These are phyloP conservation scores for Nicotiana rustica DNA, from an alignment of 305 asterid species.

Conservation along the genomic window DNA sequence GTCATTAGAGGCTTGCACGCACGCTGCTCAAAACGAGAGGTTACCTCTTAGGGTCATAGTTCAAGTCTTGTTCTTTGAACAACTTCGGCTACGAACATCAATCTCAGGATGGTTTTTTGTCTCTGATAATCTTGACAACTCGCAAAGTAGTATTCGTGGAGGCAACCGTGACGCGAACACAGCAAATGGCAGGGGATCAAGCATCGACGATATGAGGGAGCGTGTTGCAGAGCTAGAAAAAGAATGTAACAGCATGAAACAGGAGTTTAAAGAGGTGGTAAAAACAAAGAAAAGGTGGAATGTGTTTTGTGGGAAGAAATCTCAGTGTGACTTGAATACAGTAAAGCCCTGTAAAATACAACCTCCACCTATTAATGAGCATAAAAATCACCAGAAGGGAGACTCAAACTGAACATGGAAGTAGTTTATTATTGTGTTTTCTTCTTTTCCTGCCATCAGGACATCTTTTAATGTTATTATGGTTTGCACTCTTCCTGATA, in stretches of 20 bases:
- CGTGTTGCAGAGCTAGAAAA: constrained; percentile 78
- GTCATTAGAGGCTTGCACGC: constrained; percentile 88
- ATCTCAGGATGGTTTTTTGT: constrained; percentile 88
- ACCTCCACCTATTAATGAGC: background rate
- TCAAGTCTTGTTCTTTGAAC: constrained; percentile 89
- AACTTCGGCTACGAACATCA: constrained; percentile 83
- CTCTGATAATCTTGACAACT: constrained; percentile 70
- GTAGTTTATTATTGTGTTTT: background rate
- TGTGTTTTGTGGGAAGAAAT: constrained; percentile 71
- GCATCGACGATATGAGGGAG: constrained; percentile 70
- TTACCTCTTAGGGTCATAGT: constrained; percentile 87
- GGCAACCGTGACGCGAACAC: constrained; percentile 32
- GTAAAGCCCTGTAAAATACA: constrained; percentile 36
- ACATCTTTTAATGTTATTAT: too few species aligned
- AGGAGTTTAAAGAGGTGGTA: constrained; percentile 68
- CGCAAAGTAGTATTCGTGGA: constrained; percentile 45
- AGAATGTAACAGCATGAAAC: constrained; percentile 82
- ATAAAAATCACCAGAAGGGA: background rate
- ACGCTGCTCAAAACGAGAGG: constrained; percentile 93
- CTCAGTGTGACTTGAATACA: constrained; percentile 44
- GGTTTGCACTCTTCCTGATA: background rate
- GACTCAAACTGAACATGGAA: background rate
- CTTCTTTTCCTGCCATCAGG: background rate
- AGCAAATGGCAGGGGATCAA: constrained; percentile 41
- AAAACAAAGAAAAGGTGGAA: constrained; percentile 82